These are phyloP conservation scores for Vaccinium macrocarpon DNA, from an alignment of 148 eudicot genomes.

Conservation along the genomic window DNA sequence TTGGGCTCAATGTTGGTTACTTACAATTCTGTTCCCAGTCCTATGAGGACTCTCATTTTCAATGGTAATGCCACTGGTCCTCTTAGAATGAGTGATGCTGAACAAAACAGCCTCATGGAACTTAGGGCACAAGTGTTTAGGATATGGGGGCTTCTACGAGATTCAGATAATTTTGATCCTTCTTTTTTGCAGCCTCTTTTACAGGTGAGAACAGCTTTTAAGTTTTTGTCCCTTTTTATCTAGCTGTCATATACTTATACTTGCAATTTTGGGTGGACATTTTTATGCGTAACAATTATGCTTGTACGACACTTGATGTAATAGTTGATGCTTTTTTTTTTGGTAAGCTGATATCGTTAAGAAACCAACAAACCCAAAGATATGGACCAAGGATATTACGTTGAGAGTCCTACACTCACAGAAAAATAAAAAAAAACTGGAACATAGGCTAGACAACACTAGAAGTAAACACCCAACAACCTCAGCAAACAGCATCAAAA, in stretches of 20 bases:
- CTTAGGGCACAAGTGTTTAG: conserved; percentile 83
- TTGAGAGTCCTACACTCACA: background rate
- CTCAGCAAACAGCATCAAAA: background rate
- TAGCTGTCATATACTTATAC: background rate
- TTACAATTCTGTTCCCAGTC: conserved; percentile 62
- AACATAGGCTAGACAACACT: background rate
- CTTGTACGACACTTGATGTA: background rate
- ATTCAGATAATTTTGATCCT: conserved; percentile 84
- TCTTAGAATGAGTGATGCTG: conserved; percentile 48
- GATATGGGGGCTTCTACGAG: conserved; percentile 80
- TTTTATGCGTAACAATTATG: background rate
- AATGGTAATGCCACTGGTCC: conserved; percentile 52
- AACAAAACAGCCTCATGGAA: conserved; percentile 68
- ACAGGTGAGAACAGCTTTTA: conserved; percentile 49
- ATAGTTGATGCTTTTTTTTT: background rate
- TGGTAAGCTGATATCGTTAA: background rate
- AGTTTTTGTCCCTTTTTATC: background rate
- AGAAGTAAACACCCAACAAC: background rate
- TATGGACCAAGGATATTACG: background rate
- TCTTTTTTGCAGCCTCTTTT: conserved; percentile 76
- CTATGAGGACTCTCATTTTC: conserved; percentile 47
- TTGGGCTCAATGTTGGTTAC: conserved; percentile 74
- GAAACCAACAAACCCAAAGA: background rate
- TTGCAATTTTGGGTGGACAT: background rate
- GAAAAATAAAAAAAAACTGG: background rate